A percentile compares a stretch with the other conserved stretches of the same genome.
These are phyloP conservation scores for Aspergillus bertholletiae DNA, from an alignment of 495 filamentous ascomycete genomes.

Conservation along the genomic window DNA sequence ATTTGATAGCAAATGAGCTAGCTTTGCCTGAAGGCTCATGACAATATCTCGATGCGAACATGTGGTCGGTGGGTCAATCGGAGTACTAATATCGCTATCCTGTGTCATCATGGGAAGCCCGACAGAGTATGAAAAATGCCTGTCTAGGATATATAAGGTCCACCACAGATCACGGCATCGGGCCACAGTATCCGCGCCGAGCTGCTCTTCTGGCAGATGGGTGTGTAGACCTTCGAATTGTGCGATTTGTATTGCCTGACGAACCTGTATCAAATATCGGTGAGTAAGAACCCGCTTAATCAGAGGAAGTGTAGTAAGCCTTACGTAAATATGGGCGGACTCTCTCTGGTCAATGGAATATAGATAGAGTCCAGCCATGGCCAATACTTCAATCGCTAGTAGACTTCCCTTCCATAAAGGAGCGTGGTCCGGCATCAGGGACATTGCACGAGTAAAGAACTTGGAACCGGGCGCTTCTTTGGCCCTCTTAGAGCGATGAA, in stretches of 20 bases:
- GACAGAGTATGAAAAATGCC: slow-evolving; percentile 31
- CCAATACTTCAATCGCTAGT: slow-evolving; percentile 29
- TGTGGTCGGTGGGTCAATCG: slow-evolving; percentile 19
- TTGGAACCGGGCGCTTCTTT: slow-evolving; percentile 29
- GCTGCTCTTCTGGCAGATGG: slow-evolving; percentile 28
- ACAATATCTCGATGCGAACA: slow-evolving; percentile 18
- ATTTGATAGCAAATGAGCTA: slow-evolving; percentile 25
- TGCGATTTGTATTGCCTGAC: slow-evolving; percentile 36
- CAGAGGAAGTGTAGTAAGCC: too few species aligned
- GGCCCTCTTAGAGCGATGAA: slow-evolving; percentile 16
- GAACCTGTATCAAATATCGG: slow-evolving; percentile 17
- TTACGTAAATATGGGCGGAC: slow-evolving; percentile 31
- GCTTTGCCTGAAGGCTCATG: slow-evolving; percentile 29
- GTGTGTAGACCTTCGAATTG: slow-evolving; percentile 35
- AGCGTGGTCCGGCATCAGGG: slow-evolving; percentile 30
- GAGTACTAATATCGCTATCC: slow-evolving; percentile 34
- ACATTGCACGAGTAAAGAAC: slow-evolving; percentile 36
- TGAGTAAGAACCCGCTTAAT: too few species aligned
- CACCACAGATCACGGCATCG: slow-evolving; percentile 36
- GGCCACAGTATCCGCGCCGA: slow-evolving; percentile 21
- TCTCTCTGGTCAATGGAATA: slow-evolving; percentile 34
- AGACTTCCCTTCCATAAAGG: slow-evolving; percentile 25
- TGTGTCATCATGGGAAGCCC: slow-evolving; percentile 29
- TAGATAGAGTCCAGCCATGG: slow-evolving; percentile 30
- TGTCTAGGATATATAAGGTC: slow-evolving; percentile 37